Evolutionary conservation across 208 protist genomes (phyloP).

Genomic region (Acanthamoeba castellanii): DNA sequence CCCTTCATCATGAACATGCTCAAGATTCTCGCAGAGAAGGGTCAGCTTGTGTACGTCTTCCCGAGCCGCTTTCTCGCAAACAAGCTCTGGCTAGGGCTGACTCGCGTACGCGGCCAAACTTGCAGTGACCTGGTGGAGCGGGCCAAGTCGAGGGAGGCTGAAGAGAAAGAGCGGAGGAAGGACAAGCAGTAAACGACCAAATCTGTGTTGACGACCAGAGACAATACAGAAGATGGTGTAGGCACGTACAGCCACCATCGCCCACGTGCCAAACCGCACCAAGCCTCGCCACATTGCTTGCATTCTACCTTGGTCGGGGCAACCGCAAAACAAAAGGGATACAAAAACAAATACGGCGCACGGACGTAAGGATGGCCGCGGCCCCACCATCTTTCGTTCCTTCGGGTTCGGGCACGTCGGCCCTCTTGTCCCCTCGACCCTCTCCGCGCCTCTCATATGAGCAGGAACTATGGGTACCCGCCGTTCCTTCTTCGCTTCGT

Average conservation of each 20-base stretch:
- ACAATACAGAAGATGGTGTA: no score
- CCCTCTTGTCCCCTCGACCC: not conserved
- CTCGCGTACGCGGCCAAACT: not conserved
- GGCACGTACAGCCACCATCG: no score
- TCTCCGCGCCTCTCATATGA: not conserved
- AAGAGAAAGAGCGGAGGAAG: constrained; percentile 40
- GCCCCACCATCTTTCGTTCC: not conserved
- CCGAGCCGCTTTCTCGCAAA: not conserved
- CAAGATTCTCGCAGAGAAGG: constrained; percentile 95
- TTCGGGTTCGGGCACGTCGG: not conserved
- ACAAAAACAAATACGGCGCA: not conserved
- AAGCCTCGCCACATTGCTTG: no score
- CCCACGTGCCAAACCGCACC: no score
- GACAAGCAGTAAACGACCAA: not conserved
- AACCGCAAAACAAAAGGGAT: not conserved
- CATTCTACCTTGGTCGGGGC: no score
- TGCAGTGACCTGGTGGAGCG: constrained; percentile 27
- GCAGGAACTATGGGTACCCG: not conserved
- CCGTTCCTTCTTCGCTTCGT: not conserved
- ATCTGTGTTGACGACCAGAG: not conserved
- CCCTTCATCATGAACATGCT: constrained; percentile 96
- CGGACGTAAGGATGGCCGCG: not conserved
- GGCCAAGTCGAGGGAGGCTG: constrained; percentile 24
- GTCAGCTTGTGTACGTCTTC: constrained; percentile 85
- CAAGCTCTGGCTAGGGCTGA: not conserved